Base-by-base conservation (phyloP, 805 yeast genomes). In the Hanseniaspora valbyensis region DNA sequence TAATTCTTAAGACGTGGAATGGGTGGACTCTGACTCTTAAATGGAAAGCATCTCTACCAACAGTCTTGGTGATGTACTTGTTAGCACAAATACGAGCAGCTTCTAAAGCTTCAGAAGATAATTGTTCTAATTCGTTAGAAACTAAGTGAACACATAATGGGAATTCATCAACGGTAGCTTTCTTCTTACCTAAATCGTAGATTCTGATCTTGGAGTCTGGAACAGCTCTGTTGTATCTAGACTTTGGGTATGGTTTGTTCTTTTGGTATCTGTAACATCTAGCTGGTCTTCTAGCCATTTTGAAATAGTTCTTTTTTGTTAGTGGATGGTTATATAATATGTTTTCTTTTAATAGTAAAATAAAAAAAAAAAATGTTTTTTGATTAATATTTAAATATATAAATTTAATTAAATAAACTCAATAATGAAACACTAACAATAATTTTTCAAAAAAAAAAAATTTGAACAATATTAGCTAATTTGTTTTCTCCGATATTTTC, bases 201-300 rank as follows among this genome's bases (percentile, higher is more conserved):
- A 92, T 88, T 80, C 96, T 87, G 75, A 92, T 88, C 87, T 92
- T 92, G 67, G 97, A 81, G 77, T 92, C 98, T 76, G 98, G 98
- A 71, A 92, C 98, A 78, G 96, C 97, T 83, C 98, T 90, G 90
- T 92, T 92, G 88, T 89, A 92, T 79, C 98, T 89, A 69, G 97
- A 89, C 83, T 92, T 92, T 80, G 98, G 98, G 85, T 81, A 92
- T 70, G 98, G 98, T 82, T 92, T 92, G 95, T 92, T 92, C 86
- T 92, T 92, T 85, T 96, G 94, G 94, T 90, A 92, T 81, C 98
- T 88, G 96, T 92, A 92, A 81, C 98, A 92, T 83, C 97, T 87
- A 82, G 98, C 98, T 76, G 98, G 98, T 84, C 97, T 90, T 80
- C 97, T 88, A 75, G 97, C 96, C 97, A 90, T 90, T 73, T 82